phyloP scores from a whole-genome alignment of 2,329 filamentous ascomycete species.

The Aureobasidium lini region DNA sequence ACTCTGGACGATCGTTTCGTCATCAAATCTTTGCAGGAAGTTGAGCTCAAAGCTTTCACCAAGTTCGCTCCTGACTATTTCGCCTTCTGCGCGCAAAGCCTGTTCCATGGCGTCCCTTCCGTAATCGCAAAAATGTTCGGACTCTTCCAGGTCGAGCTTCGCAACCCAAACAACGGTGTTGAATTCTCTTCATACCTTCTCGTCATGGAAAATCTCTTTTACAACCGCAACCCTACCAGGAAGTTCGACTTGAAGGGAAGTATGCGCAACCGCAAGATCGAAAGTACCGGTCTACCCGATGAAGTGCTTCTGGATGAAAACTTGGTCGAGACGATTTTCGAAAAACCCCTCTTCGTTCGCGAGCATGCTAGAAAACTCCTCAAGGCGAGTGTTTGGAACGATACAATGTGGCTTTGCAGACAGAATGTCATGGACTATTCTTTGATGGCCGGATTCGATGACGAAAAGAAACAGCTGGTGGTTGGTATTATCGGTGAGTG shows the following conservation, averaged over 20 bases:
- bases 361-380: conserved; percentile 95
- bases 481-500: conserved; percentile 70
- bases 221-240: conserved; percentile 81
- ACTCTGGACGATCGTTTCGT: conserved; percentile 92
- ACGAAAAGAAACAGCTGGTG: conserved; percentile 79
- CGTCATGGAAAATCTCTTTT: conserved; percentile 97
- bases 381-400: conserved; percentile 89
- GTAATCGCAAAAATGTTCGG: conserved; percentile 99
- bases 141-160: conserved; percentile 95
- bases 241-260: conserved; percentile 87
- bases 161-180: conserved; percentile 81
- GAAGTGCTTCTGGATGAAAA: conserved; percentile 97
- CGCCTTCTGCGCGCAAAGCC: conserved; percentile 88
- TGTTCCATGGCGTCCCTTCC: conserved; percentile 87
- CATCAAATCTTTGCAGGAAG: conserved; percentile 79
- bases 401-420: conserved; percentile 86
- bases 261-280: conserved; percentile 97
- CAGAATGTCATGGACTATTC: conserved; percentile 99
- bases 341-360: conserved; percentile 87
- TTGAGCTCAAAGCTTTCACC: conserved; percentile 90
- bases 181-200: conserved; percentile 93
- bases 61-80: conserved; percentile 97
- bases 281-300: conserved; percentile 90
- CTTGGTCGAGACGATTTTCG: conserved; percentile 98
- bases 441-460: conserved; percentile 96